Conservation (phyloP, 768 basidiomycete genomes). For the Imleria badia region DNA sequence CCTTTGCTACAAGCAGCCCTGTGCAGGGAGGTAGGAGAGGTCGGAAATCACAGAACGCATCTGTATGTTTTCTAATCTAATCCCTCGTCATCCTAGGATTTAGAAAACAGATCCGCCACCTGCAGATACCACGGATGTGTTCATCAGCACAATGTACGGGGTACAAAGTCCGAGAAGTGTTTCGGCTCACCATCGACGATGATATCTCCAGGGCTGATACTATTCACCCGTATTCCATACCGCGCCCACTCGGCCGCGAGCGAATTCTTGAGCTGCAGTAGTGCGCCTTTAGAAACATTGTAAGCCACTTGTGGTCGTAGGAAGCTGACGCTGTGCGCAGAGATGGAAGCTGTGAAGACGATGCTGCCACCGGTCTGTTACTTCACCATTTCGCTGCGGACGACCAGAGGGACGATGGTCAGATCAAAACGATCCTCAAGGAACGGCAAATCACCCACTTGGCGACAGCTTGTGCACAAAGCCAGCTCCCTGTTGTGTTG, state of each 20-base stretch:
- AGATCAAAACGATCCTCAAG: not conserved
- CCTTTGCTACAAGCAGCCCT: not conserved
- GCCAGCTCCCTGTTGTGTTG: conserved; percentile 46
- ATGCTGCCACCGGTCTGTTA: conserved; percentile 42
- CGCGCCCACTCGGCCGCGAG: conserved; percentile 44
- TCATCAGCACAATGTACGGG: not conserved
- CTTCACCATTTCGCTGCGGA: conserved; percentile 40
- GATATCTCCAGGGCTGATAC: conserved; percentile 44
- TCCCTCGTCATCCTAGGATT: not conserved
- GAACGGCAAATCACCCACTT: not conserved
- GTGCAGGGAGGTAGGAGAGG: not conserved
- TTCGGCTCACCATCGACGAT: conserved; percentile 39
- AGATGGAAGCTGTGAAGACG: conserved; percentile 44
- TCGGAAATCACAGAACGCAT: not conserved
- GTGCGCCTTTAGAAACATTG: conserved; percentile 43
- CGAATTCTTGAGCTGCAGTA: conserved; percentile 39
- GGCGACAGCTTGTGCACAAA: conserved; percentile 43
- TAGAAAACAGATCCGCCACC: conserved; percentile 25
- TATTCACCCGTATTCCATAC: conserved; percentile 44
- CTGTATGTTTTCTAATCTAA: not conserved
- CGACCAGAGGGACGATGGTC: not conserved
- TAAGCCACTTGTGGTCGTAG: conserved; percentile 43
- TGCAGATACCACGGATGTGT: not conserved
- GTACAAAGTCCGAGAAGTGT: not conserved
- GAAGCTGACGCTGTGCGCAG: conserved; percentile 41